Evolutionary conservation across 2,329 filamentous ascomycete genomes (phyloP), one percentile per base, ranked within the genome.

Genomic region (Cryphonectria radicalis): DNA sequence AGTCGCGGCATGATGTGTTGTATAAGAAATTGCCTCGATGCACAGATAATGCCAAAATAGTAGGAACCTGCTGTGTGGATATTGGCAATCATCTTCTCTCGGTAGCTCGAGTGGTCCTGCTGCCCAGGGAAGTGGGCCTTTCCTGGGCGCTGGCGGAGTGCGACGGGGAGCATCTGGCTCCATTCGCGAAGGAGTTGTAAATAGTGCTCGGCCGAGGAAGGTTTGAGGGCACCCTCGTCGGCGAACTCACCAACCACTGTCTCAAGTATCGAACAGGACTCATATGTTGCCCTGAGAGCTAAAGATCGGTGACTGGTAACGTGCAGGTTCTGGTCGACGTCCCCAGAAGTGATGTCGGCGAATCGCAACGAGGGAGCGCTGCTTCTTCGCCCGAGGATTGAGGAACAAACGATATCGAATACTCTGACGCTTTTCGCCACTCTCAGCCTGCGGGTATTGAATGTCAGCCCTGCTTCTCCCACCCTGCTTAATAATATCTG

Each of bases 1-100:
- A 69, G 43, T 40, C 60, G 63, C 11, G 66, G 69, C 69, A 75
- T 73, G n/a, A 73, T 55, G 22, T 73, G 69, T 4, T 70, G 72
- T 19, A 75, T 73, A 0, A 75, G 69, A 11, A 76, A 69, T 28
- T 70, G 74, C 13, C 74, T 67, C 4, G 75, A 75, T 43, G 74
- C 70, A 4, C 75, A 70, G 4, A 74, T 75, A 25, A 75, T 73
- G 37, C 72, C 75, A 67, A 76, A 76, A 62, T 76, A 75, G 53
- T 76, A 76, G 4, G 72, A 69, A n/a, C 74, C 72, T 19, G 73
- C 70, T 0, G 73, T 70, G 53, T 76, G 75, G 6, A 75, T 67
- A 8, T 71, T 72, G 19, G 73, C 75, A 43, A 75, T 57, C 67
- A 72, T 69, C 59, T 50, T 69, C 42, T 72, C 67, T 40, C 70